Percentiles rank a stretch among this genome's conserved stretches.
Conservation (phyloP, 495 filamentous ascomycete species). For the Cetradonia linearis region DNA sequence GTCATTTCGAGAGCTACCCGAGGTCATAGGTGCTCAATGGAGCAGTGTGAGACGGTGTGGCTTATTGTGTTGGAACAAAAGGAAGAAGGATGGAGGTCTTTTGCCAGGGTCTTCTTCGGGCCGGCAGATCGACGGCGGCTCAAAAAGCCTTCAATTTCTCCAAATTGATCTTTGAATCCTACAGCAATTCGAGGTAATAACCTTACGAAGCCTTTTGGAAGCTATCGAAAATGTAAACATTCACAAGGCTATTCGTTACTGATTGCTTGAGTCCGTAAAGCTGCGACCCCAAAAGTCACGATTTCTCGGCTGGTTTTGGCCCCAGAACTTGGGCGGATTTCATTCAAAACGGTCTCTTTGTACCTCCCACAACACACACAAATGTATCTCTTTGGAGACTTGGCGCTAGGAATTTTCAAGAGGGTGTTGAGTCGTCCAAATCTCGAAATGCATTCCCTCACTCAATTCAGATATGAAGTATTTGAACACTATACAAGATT, state of each 20-base stretch:
- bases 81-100: background rate
- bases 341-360: no score
- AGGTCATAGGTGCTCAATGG: background rate
- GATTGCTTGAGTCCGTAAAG: no score
- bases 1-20: background rate
- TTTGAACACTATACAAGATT: background rate
- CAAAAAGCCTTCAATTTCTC: slow-evolving; percentile 2
- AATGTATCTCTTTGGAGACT: background rate
- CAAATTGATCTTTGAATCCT: no score
- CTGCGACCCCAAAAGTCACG: no score
- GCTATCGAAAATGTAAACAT: no score
- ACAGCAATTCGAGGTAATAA: no score
- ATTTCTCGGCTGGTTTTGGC: no score
- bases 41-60: background rate
- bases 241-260: no score
- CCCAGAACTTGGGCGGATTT: no score
- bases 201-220: no score
- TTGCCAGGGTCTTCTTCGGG: background rate
- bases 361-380: no score
- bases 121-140: slow-evolving; percentile 9
- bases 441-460: background rate
- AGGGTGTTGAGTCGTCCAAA: background rate
- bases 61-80: background rate
- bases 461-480: background rate
- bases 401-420: background rate